Base-by-base conservation (phyloP, 306 rosid genomes). In the Casuarina cunninghamiana region DNA sequence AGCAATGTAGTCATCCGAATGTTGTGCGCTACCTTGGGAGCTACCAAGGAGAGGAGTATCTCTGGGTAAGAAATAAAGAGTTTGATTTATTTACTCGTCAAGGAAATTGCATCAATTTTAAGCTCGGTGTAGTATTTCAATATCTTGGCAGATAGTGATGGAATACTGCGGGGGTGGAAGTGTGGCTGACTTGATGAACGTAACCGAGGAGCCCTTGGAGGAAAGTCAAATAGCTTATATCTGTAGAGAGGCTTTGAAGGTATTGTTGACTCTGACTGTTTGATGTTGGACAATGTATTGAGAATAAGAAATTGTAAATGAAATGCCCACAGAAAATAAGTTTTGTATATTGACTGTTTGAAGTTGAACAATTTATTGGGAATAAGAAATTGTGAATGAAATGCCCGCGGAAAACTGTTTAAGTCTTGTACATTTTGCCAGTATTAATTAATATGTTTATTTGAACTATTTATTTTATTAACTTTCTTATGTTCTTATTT, bases 81-180 rank as follows among this genome's bases (percentile, higher is more conserved):
- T 19, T n/a, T 77, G 39, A 13, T 43, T 70, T 46, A 13, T 15
- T 39, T 65, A 45, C 39, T 57, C 39, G 67, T 48, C 49, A 43
- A 77, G 65, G 57, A 58, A 73, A 62, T 72, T 38, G 45, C 66
- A 53, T 69, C 61, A 53, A 65, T 39, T 68, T 84, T 69, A 75
- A 48, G 54, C 70, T 57, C 63, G 62, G 73, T 80, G 60, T 82
- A 81, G 78, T 83, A 78, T 77, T 73, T 84, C 49, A 53, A 65
- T 76, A 70, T 88, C 61, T 76, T 81, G 89, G 89, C 97, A 95
- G 99, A 95, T 95, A 86, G 99, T 95, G 82, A 95, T 95, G 99
- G 99, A 95, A 83, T 93, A 93, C 81, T 95, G 99, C 86, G 99
- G 99, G 15, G 99, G 99, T 86, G 99, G 99, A 79, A 95, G 99